Percentiles rank a stretch among this genome's conserved stretches.
phyloP scores from a whole-genome alignment of 768 basidiomycete species.

The Pisolithus orientalis region DNA sequence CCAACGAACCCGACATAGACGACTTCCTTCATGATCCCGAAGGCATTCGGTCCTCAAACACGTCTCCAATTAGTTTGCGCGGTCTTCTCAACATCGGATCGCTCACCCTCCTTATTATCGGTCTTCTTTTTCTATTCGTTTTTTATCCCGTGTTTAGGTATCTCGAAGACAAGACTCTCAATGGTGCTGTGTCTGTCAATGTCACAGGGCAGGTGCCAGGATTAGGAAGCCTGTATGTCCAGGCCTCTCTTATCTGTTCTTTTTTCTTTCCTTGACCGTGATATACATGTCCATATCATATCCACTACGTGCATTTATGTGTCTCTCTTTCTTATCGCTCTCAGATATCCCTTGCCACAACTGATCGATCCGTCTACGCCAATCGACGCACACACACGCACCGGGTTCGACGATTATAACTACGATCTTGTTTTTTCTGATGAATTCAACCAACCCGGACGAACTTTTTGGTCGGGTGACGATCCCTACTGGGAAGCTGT shows the following conservation, averaged over 20 bases:
- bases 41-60: conserved; percentile 22
- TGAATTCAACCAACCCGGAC: conserved; percentile 52
- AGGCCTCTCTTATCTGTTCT: background rate
- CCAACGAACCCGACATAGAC: conserved; percentile 61
- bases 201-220: conserved; percentile 60
- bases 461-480: conserved; percentile 52
- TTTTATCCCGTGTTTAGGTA: conserved; percentile 66
- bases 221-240: background rate
- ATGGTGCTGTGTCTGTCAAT: conserved; percentile 51
- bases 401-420: conserved; percentile 63
- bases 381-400: conserved; percentile 44
- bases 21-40: conserved; percentile 68
- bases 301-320: background rate
- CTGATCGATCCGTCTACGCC: conserved; percentile 75
- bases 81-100: conserved; percentile 67
- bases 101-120: conserved; percentile 53
- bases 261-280: background rate
- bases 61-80: conserved; percentile 30
- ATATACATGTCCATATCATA: too few species aligned
- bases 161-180: conserved; percentile 24
- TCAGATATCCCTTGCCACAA: conserved; percentile 37
- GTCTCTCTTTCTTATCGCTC: background rate
- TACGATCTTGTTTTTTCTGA: conserved; percentile 67
- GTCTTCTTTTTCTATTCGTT: conserved; percentile 69
- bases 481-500: conserved; percentile 70